Conservation (phyloP, 2,329 filamentous ascomycete species). For the Sarocladium kiliense region DNA sequence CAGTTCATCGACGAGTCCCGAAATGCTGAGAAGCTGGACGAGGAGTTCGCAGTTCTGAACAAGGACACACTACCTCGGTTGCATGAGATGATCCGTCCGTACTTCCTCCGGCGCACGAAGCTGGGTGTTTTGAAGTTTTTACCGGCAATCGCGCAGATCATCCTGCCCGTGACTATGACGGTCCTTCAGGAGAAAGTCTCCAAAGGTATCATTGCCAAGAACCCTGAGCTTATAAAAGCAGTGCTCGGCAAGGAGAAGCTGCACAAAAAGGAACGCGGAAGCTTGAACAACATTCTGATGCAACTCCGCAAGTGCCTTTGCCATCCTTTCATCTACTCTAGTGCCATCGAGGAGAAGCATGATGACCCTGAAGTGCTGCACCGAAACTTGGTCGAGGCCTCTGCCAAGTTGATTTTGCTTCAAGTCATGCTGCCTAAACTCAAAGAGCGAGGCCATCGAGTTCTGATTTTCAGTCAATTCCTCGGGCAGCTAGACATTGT, state of each 20-base stretch:
- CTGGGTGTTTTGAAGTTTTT: slow-evolving; percentile 85
- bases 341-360: slow-evolving; percentile 79
- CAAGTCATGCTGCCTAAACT: slow-evolving; percentile 85
- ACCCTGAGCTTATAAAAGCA: slow-evolving; percentile 79
- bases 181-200: slow-evolving; percentile 90
- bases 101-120: slow-evolving; percentile 74
- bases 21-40: slow-evolving; percentile 69
- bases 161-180: slow-evolving; percentile 93
- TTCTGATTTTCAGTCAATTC: slow-evolving; percentile 95
- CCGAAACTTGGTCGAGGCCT: slow-evolving; percentile 84
- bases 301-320: slow-evolving; percentile 92
- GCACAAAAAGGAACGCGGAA: slow-evolving; percentile 68
- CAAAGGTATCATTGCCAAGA: slow-evolving; percentile 88
- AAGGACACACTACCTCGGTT: slow-evolving; percentile 76
- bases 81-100: slow-evolving; percentile 75
- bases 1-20: slow-evolving; percentile 78
- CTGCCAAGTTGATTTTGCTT: slow-evolving; percentile 79
- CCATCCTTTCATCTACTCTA: slow-evolving; percentile 92
- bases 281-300: slow-evolving; percentile 89
- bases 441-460: slow-evolving; percentile 77
- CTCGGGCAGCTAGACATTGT: slow-evolving; percentile 81
- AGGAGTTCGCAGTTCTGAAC: slow-evolving; percentile 71
- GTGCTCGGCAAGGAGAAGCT: slow-evolving; percentile 70
- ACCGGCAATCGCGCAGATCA: slow-evolving; percentile 90
- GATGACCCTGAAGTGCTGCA: slow-evolving; percentile 58